Conservation (phyloP, 768 basidiomycete genomes). For the Tulasnella sp. region DNA sequence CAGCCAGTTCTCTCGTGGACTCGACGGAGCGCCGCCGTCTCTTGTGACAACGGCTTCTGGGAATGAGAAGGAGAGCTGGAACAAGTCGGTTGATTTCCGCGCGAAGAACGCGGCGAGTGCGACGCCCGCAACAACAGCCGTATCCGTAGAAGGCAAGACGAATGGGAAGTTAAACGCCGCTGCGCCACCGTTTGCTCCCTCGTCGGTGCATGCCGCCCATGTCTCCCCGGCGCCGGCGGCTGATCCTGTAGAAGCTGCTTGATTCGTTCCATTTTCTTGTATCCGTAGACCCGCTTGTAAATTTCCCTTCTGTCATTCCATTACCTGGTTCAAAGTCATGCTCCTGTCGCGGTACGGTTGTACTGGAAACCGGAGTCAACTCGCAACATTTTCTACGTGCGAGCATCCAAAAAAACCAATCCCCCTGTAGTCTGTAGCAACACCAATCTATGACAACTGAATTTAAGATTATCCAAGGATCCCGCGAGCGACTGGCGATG, state of each 20-base stretch:
- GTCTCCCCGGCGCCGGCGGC: background rate
- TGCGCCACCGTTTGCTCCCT: background rate
- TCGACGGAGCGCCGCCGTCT: constrained; percentile 24
- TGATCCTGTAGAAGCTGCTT: constrained; percentile 8
- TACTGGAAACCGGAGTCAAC: too few relatives aligned
- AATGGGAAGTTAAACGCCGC: background rate
- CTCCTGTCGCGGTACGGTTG: too few relatives aligned
- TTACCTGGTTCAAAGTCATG: too few relatives aligned
- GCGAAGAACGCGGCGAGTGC: background rate
- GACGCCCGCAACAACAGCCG: background rate
- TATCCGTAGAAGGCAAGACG: background rate
- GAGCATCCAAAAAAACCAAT: too few relatives aligned
- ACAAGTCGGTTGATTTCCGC: constrained; percentile 10
- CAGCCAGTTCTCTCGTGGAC: constrained; percentile 67
- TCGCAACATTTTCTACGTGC: too few relatives aligned
- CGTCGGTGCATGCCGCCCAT: background rate
- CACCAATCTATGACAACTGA: too few relatives aligned
- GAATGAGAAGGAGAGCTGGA: constrained; percentile 4
- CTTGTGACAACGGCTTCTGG: background rate
- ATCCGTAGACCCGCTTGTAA: too few relatives aligned
- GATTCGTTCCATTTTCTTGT: background rate
- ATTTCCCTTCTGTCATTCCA: too few relatives aligned
- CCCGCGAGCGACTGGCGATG: too few relatives aligned
- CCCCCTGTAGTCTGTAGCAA: too few relatives aligned
- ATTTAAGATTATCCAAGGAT: too few relatives aligned